Conservation (phyloP, 352 stramenopile species). For the Phytophthora pini region DNA sequence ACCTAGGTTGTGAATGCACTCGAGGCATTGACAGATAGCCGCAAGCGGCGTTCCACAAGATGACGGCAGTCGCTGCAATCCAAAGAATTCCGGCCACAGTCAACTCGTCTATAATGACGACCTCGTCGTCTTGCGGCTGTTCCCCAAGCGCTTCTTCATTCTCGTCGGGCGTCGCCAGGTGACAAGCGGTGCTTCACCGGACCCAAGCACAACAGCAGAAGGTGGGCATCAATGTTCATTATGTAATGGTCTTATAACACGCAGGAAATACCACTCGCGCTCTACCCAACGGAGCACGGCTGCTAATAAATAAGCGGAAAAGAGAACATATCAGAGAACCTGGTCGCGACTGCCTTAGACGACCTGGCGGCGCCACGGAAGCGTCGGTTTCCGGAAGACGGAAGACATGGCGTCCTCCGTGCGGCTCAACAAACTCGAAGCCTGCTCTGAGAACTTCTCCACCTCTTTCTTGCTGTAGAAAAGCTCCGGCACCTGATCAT, state of each 20-base stretch:
- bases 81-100: too few relatives aligned
- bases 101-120: not conserved
- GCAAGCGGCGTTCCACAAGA: conserved; percentile 2
- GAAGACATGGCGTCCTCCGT: conserved; percentile 62
- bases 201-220: conserved; percentile 3
- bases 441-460: conserved; percentile 62
- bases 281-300: conserved; percentile 25
- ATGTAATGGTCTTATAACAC: conserved; percentile 29
- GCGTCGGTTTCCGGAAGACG: conserved; percentile 42
- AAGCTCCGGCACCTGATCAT: conserved; percentile 60
- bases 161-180: conserved; percentile 1
- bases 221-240: conserved; percentile 19
- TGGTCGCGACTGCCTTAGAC: conserved; percentile 17
- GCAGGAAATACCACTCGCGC: conserved; percentile 7
- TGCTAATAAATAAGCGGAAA: conserved; percentile 30
- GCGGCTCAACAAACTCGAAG: conserved; percentile 54
- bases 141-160: not conserved
- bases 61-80: not conserved
- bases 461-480: conserved; percentile 76
- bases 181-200: not conserved
- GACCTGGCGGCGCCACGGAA: conserved; percentile 39
- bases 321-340: conserved; percentile 1
- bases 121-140: conserved; percentile 7
- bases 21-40: not conserved
- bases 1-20: not conserved